Percentiles rank a stretch among this genome's conserved stretches.
Evolutionary conservation across 139 green algal species (phyloP).

Genomic region (Chlamydomonas eustigma): DNA sequence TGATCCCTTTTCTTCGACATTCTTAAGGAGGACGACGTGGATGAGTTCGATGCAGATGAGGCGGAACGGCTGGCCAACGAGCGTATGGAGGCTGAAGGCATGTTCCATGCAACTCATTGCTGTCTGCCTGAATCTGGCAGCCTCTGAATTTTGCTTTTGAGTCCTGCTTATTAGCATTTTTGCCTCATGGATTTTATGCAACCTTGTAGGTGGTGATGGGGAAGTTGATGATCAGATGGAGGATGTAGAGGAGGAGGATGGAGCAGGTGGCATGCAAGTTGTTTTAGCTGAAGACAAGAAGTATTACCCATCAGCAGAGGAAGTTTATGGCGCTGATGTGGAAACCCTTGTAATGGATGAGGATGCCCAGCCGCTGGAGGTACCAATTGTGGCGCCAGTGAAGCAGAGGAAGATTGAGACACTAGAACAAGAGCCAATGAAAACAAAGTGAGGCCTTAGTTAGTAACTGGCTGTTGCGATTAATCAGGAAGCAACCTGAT

Average conservation of each 20-base stretch:
- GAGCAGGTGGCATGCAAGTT: slow-evolving; percentile 44
- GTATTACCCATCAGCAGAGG: slow-evolving; percentile 95
- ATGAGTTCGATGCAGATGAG: slow-evolving; percentile 50
- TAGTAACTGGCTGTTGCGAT: no score
- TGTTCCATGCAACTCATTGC: slow-evolving; percentile 17
- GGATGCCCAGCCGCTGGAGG: slow-evolving; percentile 95
- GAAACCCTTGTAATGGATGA: slow-evolving; percentile 94
- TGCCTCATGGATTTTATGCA: no score
- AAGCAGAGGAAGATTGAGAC: slow-evolving; percentile 57
- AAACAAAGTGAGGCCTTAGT: slow-evolving; percentile 23
- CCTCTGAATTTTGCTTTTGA: no score
- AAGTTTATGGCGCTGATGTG: slow-evolving; percentile 86
- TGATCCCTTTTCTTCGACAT: neutral
- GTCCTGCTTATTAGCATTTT: no score
- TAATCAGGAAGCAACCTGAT: no score
- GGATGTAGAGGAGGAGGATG: slow-evolving; percentile 51
- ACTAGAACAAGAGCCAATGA: slow-evolving; percentile 51
- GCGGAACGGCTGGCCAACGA: slow-evolving; percentile 39
- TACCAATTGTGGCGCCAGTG: slow-evolving; percentile 92
- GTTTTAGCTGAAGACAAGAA: slow-evolving; percentile 98
- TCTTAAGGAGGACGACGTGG: slow-evolving; percentile 45
- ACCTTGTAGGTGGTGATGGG: no score
- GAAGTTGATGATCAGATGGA: no score
- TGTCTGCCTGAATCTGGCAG: no score
- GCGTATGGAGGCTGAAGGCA: slow-evolving; percentile 40